These are phyloP conservation scores for Yamadazyma nakazawae DNA, from an alignment of 805 yeast genomes.

Conservation along the genomic window DNA sequence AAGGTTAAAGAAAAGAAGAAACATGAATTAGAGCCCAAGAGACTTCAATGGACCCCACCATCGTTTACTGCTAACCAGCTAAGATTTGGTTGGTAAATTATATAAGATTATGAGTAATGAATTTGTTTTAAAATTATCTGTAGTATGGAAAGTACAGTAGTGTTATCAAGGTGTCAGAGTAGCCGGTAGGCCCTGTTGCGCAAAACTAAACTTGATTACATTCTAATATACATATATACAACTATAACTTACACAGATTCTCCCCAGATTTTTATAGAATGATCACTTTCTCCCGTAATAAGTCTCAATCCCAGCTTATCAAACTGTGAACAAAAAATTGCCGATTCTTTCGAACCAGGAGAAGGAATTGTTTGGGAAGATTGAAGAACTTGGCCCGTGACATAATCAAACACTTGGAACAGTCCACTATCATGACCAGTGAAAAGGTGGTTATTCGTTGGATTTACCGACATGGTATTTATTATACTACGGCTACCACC, in stretches of 20 bases:
- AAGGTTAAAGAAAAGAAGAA: conserved; percentile 62
- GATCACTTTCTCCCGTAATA: conserved; percentile 88
- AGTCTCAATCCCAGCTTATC: conserved; percentile 79
- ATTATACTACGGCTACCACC: conserved; percentile 48
- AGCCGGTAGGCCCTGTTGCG: too few relatives aligned
- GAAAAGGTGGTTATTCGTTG: conserved; percentile 58
- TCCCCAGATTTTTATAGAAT: conserved; percentile 73
- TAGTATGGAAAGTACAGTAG: too few relatives aligned
- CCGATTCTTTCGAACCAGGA: conserved; percentile 69
- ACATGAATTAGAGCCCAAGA: conserved; percentile 69
- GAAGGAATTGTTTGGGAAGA: conserved; percentile 48
- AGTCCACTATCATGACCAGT: conserved; percentile 85
- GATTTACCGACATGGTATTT: conserved; percentile 66
- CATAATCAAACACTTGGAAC: conserved; percentile 76
- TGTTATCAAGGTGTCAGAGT: too few relatives aligned
- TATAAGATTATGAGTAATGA: conserved; percentile 5
- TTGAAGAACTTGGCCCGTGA: conserved; percentile 63
- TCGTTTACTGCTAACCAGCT: conserved; percentile 93
- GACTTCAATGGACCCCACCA: conserved; percentile 91
- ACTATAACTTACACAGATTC: conserved; percentile 8
- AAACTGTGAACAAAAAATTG: conserved; percentile 68
- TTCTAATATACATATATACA: background rate
- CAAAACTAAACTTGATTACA: background rate
- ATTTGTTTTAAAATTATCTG: background rate
- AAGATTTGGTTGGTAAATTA: conserved; percentile 82